A percentile compares a stretch with the other conserved stretches of the same genome.
Conservation (phyloP, 1,284 basidiomycete genomes). For the Fomitiporia mediterranea region DNA sequence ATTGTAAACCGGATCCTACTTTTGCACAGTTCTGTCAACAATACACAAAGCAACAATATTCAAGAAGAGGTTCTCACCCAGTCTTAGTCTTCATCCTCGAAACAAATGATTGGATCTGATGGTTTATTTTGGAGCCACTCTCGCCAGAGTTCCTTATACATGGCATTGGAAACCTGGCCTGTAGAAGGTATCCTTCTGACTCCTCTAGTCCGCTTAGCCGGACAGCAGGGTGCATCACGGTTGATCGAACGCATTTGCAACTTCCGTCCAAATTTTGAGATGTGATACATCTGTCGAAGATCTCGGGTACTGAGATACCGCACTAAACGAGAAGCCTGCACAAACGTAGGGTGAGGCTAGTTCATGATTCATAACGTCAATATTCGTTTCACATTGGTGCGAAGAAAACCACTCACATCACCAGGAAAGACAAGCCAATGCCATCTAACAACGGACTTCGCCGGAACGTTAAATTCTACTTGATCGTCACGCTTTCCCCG, state of each 20-base stretch:
- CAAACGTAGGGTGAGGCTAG: constrained; percentile 32
- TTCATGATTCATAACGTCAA: neutral
- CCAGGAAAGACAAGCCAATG: constrained; percentile 15
- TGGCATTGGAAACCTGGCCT: no score
- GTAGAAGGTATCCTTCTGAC: neutral
- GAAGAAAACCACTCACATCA: neutral
- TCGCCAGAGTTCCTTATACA: neutral
- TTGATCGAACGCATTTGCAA: neutral
- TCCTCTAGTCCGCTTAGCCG: neutral
- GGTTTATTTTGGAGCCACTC: neutral
- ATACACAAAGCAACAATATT: no score
- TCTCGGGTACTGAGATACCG: constrained; percentile 34
- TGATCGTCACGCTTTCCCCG: neutral
- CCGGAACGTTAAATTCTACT: neutral
- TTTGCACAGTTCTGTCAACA: no score
- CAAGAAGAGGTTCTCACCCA: no score
- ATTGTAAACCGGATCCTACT: no score
- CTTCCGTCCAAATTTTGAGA: constrained; percentile 17
- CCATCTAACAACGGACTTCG: constrained; percentile 14
- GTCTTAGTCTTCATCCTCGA: neutral
- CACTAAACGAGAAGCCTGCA: constrained; percentile 29
- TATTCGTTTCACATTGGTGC: neutral
- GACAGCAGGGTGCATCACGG: neutral
- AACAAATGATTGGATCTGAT: neutral
- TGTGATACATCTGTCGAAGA: constrained; percentile 35